These are phyloP conservation scores for Plasmodium ovale DNA, from an alignment of 169 alveolate genomes.

Conservation along the genomic window DNA sequence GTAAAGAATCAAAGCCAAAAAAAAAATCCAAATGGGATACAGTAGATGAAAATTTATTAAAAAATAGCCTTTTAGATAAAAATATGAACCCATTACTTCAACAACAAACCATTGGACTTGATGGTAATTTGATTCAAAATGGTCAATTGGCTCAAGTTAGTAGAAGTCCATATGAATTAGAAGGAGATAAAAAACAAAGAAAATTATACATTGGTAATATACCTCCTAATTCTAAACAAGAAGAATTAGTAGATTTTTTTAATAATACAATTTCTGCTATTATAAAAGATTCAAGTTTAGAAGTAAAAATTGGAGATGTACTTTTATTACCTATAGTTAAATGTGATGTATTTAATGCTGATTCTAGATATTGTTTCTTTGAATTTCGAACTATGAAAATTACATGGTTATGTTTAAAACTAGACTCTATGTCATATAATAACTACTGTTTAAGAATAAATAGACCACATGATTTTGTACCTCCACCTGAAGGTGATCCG, in stretches of 20 bases:
- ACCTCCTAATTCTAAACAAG: constrained; percentile 82
- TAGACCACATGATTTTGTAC: constrained; percentile 89
- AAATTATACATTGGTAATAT: constrained; percentile 85
- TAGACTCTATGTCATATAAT: constrained; percentile 87
- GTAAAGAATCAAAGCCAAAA: constrained; percentile 26
- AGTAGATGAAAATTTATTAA: constrained; percentile 64
- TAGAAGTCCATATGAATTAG: constrained; percentile 74
- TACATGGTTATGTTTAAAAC: constrained; percentile 86
- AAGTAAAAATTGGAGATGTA: constrained; percentile 68
- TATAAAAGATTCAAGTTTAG: constrained; percentile 49
- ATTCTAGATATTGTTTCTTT: constrained; percentile 86
- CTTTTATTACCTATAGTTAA: constrained; percentile 79
- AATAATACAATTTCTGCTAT: constrained; percentile 79
- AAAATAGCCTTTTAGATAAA: constrained; percentile 29
- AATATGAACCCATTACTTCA: constrained; percentile 28
- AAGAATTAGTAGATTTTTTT: constrained; percentile 81
- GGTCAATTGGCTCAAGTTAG: constrained; percentile 15
- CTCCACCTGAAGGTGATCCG: constrained; percentile 87
- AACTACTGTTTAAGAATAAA: constrained; percentile 84
- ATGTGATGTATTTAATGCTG: constrained; percentile 84
- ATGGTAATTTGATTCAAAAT: constrained; percentile 14
- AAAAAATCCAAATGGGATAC: constrained; percentile 76
- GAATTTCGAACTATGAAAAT: constrained; percentile 87
- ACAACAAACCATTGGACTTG: constrained; percentile 23
- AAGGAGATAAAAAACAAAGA: constrained; percentile 81